Conservation (phyloP, 768 basidiomycete species). For the Brasilioporus rufonigricans region DNA sequence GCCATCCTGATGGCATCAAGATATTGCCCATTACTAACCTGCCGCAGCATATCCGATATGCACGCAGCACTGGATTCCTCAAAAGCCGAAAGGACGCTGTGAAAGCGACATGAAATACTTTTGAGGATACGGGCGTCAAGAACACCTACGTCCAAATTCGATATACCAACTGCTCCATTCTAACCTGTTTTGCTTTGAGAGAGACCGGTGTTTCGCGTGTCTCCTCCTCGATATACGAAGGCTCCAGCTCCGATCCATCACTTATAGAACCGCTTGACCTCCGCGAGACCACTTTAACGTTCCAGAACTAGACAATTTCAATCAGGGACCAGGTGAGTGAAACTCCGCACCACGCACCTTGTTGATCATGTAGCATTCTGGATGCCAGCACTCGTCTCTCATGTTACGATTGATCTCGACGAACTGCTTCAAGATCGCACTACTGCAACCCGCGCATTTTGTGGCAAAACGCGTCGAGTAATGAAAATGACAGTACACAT, state of each 20-base stretch:
- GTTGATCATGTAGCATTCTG: slow-evolving; percentile 99
- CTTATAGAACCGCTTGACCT: slow-evolving; percentile 62
- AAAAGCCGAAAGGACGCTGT: slow-evolving; percentile 90
- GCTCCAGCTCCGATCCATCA: slow-evolving; percentile 50
- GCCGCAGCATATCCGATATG: slow-evolving; percentile 97
- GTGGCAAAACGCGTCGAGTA: slow-evolving; percentile 98
- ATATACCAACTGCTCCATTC: slow-evolving; percentile 97
- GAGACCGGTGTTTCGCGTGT: slow-evolving; percentile 70
- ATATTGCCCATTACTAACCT: slow-evolving; percentile 96
- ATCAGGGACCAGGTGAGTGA: slow-evolving; percentile 9
- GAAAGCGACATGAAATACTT: slow-evolving; percentile 12
- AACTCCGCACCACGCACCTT: slow-evolving; percentile 57
- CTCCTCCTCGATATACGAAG: slow-evolving; percentile 75
- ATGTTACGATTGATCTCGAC: slow-evolving; percentile 99
- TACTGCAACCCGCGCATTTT: slow-evolving; percentile 96
- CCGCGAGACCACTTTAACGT: slow-evolving; percentile 86
- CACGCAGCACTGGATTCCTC: slow-evolving; percentile 99
- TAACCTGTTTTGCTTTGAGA: slow-evolving; percentile 84
- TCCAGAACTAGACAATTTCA: slow-evolving; percentile 81
- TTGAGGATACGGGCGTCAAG: neutral
- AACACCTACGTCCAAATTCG: slow-evolving; percentile 94
- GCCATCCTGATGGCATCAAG: slow-evolving; percentile 97
- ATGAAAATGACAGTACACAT: slow-evolving; percentile 98
- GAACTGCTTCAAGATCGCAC: slow-evolving; percentile 97
- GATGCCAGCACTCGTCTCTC: slow-evolving; percentile 99